Percentiles rank a stretch among this genome's conserved stretches.
phyloP scores from a whole-genome alignment of 129 eudicot species.

The Daucus carota region DH1_v3.0 NC_030381.2:45868001-45868500 shows the following conservation, averaged over 20 bases:
- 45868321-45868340: background rate
- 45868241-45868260: background rate
- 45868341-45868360: background rate
- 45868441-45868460: too few relatives aligned
- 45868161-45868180: background rate
- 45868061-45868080: too few relatives aligned
- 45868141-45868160: background rate
- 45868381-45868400: background rate
- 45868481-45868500: too few relatives aligned
- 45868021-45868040: too few relatives aligned
- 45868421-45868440: background rate
- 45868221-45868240: too few relatives aligned
- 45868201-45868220: background rate
- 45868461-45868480: too few relatives aligned
- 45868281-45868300: too few relatives aligned
- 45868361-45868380: background rate
- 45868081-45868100: background rate
- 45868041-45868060: too few relatives aligned
- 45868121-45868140: background rate
- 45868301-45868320: background rate
- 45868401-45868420: too few relatives aligned
- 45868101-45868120: background rate
- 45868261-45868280: background rate
- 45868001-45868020: too few relatives aligned
- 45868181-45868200: background rate